A percentile compares a stretch with the other conserved stretches of the same genome.
phyloP scores from a whole-genome alignment of 345 rosid genomes.

The Eucalyptus microcorys region DNA sequence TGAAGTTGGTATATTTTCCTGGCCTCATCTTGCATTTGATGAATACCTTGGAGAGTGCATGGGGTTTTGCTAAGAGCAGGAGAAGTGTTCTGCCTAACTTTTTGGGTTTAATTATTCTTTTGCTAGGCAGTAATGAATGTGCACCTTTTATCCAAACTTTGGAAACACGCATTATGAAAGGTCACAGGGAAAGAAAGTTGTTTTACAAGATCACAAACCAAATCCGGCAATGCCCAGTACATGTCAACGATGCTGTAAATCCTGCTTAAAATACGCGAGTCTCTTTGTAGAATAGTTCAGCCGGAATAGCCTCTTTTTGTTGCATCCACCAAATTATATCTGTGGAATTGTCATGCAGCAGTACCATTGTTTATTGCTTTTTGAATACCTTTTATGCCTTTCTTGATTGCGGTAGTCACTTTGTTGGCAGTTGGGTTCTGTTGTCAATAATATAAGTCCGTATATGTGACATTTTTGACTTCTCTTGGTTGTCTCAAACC shows the following conservation, averaged over 20 bases:
- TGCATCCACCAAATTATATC: not conserved
- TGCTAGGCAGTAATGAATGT: not conserved
- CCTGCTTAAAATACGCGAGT: not conserved
- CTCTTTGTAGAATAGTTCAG: not conserved
- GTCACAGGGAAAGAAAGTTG: not conserved
- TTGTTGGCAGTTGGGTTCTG: not conserved
- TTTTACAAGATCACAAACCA: not conserved
- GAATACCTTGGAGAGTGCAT: not conserved
- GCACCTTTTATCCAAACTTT: not conserved
- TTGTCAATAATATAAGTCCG: not conserved
- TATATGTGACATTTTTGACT: not conserved
- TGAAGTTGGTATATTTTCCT: not conserved
- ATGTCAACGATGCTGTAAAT: not conserved
- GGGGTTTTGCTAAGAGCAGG: not conserved
- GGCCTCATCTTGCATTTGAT: not conserved
- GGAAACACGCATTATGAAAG: not conserved
- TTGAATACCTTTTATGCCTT: not conserved
- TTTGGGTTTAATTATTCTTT: not conserved
- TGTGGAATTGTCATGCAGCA: not conserved
- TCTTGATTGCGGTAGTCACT: not conserved
- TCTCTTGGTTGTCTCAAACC: not conserved
- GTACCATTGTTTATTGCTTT: not conserved
- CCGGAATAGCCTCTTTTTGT: not conserved
- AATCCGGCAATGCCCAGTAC: not conserved
- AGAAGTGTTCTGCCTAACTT: not conserved